Percentiles rank a stretch among this genome's conserved stretches.
phyloP scores from a whole-genome alignment of 768 basidiomycete species.

The Psilocybe tampanensis region DNA sequence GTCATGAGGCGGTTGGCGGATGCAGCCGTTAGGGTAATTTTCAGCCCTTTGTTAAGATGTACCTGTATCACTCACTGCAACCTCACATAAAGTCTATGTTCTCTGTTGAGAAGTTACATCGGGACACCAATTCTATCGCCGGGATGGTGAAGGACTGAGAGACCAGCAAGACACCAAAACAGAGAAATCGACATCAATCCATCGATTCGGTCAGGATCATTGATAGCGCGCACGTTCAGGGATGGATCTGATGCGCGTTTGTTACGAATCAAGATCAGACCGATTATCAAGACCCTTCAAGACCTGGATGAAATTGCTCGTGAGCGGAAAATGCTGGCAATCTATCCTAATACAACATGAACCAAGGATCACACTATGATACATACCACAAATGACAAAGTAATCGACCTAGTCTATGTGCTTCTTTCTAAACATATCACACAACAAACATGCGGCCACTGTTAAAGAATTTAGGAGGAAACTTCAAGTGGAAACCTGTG shows the following conservation, averaged over 20 bases:
- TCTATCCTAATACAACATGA: no score
- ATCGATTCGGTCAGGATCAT: slow-evolving; percentile 14
- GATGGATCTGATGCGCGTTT: neutral
- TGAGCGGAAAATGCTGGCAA: no score
- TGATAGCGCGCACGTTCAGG: neutral
- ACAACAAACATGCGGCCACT: no score
- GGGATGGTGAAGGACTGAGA: slow-evolving; percentile 1
- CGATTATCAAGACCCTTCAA: neutral
- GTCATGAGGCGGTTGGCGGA: no score
- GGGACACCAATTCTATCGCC: neutral
- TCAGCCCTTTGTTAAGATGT: no score
- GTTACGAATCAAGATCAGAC: neutral
- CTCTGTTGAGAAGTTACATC: slow-evolving; percentile 13
- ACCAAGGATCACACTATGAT: neutral
- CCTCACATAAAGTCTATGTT: neutral
- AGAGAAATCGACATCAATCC: slow-evolving; percentile 19
- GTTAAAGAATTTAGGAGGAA: no score
- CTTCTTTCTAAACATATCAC: no score
- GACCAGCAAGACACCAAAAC: slow-evolving; percentile 15
- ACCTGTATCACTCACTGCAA: no score
- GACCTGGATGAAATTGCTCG: no score
- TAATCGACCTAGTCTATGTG: neutral
- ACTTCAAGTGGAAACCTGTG: neutral
- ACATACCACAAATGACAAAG: neutral
- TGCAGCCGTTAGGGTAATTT: no score